These are phyloP conservation scores for Colletotrichum nymphaeae DNA, from an alignment of 2,329 filamentous ascomycete species.

Conservation along the genomic window DNA sequence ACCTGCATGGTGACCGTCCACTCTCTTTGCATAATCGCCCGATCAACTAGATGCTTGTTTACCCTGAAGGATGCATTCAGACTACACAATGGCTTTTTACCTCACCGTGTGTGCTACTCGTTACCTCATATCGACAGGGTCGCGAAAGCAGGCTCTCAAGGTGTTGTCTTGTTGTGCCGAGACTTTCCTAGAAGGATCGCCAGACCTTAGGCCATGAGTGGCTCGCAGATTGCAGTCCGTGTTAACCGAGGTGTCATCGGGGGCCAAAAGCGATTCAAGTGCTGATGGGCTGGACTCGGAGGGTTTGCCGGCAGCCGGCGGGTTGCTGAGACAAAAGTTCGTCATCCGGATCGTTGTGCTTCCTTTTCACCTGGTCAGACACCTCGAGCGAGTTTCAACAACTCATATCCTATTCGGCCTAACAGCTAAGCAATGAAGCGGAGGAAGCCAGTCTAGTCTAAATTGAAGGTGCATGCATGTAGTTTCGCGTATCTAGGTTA, in stretches of 20 bases:
- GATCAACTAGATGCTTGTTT: background rate
- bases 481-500: background rate
- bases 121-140: background rate
- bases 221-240: background rate
- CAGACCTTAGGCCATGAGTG: background rate
- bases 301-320: background rate
- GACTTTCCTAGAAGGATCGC: background rate
- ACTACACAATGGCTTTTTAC: background rate
- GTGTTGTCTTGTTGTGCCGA: background rate
- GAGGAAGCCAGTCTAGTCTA: background rate
- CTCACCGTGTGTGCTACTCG: fast-evolving
- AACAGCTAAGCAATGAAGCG: background rate
- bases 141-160: background rate
- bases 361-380: background rate
- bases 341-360: background rate
- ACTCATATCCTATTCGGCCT: background rate
- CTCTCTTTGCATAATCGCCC: background rate
- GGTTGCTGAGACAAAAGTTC: background rate
- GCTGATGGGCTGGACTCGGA: background rate
- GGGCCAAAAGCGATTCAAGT: background rate
- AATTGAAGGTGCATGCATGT: no score
- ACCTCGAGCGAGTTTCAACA: background rate
- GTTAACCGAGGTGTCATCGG: background rate
- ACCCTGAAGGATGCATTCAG: background rate
- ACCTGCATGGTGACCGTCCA: background rate